These are phyloP conservation scores for Xylariales sp. DNA, from an alignment of 2,329 filamentous ascomycete species.

Conservation along the genomic window DNA sequence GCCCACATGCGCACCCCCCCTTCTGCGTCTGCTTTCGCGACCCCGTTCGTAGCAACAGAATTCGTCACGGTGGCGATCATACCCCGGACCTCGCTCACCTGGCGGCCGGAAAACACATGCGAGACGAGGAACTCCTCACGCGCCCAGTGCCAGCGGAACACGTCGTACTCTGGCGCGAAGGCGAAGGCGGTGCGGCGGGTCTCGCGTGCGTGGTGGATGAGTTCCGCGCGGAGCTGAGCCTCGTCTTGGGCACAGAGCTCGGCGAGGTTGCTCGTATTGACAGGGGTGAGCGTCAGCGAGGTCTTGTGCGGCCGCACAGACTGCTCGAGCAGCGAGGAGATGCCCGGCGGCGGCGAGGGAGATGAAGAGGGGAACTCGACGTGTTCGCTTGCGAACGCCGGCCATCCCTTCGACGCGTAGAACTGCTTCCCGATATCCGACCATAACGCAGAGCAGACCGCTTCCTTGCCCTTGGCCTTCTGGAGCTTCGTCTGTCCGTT, in stretches of 20 bases:
- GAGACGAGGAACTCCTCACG: constrained; percentile 82
- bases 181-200: constrained; percentile 68
- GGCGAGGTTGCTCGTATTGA: constrained; percentile 71
- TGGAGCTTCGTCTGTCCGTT: constrained; percentile 15
- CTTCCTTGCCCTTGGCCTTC: constrained; percentile 39
- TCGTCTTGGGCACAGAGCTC: constrained; percentile 74
- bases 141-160: constrained; percentile 80
- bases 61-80: constrained; percentile 66
- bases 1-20: constrained; percentile 72
- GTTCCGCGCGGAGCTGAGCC: constrained; percentile 64
- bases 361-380: constrained; percentile 64
- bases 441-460: constrained; percentile 80
- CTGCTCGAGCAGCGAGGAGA: constrained; percentile 41
- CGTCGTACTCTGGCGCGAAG: constrained; percentile 73
- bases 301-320: neutral
- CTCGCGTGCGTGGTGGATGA: constrained; percentile 55
- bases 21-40: neutral
- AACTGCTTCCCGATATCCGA: constrained; percentile 88
- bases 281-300: constrained; percentile 47
- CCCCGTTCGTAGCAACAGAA: neutral
- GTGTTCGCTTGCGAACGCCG: constrained; percentile 77
- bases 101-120: constrained; percentile 63
- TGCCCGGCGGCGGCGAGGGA: constrained; percentile 41
- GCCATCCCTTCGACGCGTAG: constrained; percentile 83
- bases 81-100: constrained; percentile 72